These are phyloP conservation scores for Colletotrichum costaricense DNA, from an alignment of 2,329 filamentous ascomycete genomes.

Conservation along the genomic window DNA sequence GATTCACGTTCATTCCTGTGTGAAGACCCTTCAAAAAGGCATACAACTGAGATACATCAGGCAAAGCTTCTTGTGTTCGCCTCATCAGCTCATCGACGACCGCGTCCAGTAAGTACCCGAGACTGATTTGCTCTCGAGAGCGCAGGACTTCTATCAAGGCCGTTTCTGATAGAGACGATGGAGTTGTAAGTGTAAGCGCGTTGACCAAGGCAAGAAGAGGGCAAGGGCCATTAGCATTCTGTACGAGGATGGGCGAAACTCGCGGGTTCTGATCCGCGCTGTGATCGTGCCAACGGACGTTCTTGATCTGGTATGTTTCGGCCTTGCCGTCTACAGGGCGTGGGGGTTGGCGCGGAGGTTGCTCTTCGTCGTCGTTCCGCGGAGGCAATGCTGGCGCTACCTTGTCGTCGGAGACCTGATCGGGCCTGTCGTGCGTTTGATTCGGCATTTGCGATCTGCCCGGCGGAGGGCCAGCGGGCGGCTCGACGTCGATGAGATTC, in stretches of 20 bases:
- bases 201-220: constrained; percentile 94
- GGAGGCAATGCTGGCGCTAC: constrained; percentile 52
- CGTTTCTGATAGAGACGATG: constrained; percentile 69
- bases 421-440: background rate
- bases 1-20: constrained; percentile 98
- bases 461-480: background rate
- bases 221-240: constrained; percentile 95
- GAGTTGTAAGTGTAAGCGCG: constrained; percentile 86
- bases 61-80: constrained; percentile 73
- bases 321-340: constrained; percentile 57
- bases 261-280: constrained; percentile 70
- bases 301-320: constrained; percentile 94
- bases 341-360: constrained; percentile 49
- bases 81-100: constrained; percentile 93
- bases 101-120: constrained; percentile 86
- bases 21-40: constrained; percentile 88
- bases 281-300: constrained; percentile 84
- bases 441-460: background rate
- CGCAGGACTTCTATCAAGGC: constrained; percentile 82
- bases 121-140: constrained; percentile 86
- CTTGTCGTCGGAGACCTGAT: background rate
- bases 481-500: constrained; percentile 52
- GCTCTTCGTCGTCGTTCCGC: constrained; percentile 42
- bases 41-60: constrained; percentile 90
- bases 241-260: constrained; percentile 87